Evolutionary conservation across 129 eudicot species (phyloP).

Genomic region (Arctium minus): DNA sequence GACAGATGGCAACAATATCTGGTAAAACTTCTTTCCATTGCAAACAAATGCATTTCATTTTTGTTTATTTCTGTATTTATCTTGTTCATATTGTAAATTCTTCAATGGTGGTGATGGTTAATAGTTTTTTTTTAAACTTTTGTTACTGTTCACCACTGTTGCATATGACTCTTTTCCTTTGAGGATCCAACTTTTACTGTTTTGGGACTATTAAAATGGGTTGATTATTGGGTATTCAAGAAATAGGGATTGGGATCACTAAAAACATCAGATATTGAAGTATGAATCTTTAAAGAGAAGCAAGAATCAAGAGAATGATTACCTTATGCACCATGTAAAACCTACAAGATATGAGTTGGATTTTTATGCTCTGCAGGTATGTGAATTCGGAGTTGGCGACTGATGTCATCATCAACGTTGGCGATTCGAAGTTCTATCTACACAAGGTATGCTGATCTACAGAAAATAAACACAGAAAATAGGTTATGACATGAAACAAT

Average conservation of each 20-base stretch:
- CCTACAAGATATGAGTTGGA: not conserved
- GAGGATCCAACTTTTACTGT: not conserved
- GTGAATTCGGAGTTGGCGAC: conserved; percentile 81
- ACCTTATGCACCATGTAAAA: not conserved
- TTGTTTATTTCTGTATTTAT: not conserved
- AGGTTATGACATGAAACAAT: not conserved
- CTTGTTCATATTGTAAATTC: not conserved
- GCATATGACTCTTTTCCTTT: not conserved
- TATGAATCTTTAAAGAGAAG: not conserved
- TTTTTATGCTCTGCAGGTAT: conserved; percentile 46
- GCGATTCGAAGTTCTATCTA: conserved; percentile 80
- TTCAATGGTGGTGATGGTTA: not conserved
- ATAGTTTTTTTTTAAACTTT: not conserved
- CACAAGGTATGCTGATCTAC: conserved; percentile 69
- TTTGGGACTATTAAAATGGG: not conserved
- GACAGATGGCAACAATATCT: conserved; percentile 67
- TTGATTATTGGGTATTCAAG: not conserved
- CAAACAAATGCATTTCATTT: conserved; percentile 16
- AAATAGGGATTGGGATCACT: not conserved
- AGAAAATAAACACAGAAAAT: conserved; percentile 1
- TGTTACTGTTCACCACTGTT: not conserved
- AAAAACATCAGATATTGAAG: not conserved
- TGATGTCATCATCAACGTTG: conserved; percentile 61
- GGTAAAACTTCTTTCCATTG: conserved; percentile 44
- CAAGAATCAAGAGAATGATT: not conserved